Base-by-base conservation (phyloP, 495 filamentous ascomycete genomes). In the Penicillium malachiteum region DNA sequence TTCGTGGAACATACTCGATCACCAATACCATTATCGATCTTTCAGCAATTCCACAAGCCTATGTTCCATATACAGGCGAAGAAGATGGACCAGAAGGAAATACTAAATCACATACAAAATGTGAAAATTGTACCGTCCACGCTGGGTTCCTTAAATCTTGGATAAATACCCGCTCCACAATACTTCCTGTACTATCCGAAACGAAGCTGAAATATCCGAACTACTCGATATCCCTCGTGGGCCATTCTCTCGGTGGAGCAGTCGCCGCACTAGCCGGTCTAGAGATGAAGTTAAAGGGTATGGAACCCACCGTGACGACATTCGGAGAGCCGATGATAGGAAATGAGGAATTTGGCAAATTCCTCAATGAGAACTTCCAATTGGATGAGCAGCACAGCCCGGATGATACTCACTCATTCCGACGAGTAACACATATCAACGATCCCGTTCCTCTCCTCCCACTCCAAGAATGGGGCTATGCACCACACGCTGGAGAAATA, bases 391-490 rank as follows among this genome's bases (percentile, higher is more conserved):
- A 54, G 30, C 11, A 63, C 31, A 39, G 55, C 32, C 11, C 63
- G 31, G 6, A 38, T 16, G 9, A 17, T 21, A 56, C 48, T 17
- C 49, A 39, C 44, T 17, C 42, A 16, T 96, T 90, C 67, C 84
- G 90, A 47, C 81, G 93, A 1, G 82, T 97, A 7, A 97, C 94
- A 17, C 94, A 97, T 60, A 65, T 82, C 14, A 78, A 89, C 59
- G 94, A 98, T 66, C 94, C 94, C 1, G 87, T 98, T 3, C 94
- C 95, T 35, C 77, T 96, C 11, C 81, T 98, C 0, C 94, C 94
- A 7, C 75, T 96, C 3, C 73, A 72, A 2, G 87, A 95, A 71
- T 96, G 91, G 91, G 93, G 91, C 13, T 98, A 92, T 64, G 73
- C 74, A 37, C 83, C 86, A 63, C 95, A 98, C 67, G 85, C 83